These are phyloP conservation scores for Puya raimondii DNA, from an alignment of 176 grass and related monocot genomes.

Conservation along the genomic window DNA sequence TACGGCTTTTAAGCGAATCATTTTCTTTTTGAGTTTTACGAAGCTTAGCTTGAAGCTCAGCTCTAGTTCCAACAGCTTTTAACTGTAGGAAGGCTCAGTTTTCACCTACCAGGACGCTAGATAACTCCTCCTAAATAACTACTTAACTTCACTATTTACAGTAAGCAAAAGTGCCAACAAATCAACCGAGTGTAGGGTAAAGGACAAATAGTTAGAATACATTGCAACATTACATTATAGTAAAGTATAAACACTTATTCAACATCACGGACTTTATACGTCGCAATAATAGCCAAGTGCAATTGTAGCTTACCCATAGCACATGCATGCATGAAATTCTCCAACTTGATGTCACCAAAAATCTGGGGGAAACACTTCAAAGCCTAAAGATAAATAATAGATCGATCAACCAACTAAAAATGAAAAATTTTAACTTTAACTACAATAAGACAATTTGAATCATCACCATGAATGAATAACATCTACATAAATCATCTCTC, in stretches of 20 bases:
- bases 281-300: too few relatives aligned
- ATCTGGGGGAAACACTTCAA: conserved; percentile 42
- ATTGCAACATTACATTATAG: background rate
- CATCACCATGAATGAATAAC: background rate
- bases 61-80: too few relatives aligned
- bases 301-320: too few relatives aligned
- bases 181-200: background rate
- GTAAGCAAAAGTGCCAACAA: background rate
- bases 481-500: too few relatives aligned
- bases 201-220: background rate
- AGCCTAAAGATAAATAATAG: conserved; percentile 34
- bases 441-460: background rate
- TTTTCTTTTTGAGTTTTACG: too few relatives aligned
- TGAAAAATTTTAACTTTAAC: background rate
- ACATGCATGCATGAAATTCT: too few relatives aligned
- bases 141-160: background rate
- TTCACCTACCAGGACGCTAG: background rate
- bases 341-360: conserved; percentile 50
- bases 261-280: too few relatives aligned
- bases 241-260: too few relatives aligned
- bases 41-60: too few relatives aligned
- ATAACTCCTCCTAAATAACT: background rate
- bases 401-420: background rate
- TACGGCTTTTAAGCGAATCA: too few relatives aligned
- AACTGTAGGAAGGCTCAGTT: too few relatives aligned